Evolutionary conservation across 192 early-diverging fungal genomes (phyloP).

Genomic region (Haplosporangium gracile): DNA sequence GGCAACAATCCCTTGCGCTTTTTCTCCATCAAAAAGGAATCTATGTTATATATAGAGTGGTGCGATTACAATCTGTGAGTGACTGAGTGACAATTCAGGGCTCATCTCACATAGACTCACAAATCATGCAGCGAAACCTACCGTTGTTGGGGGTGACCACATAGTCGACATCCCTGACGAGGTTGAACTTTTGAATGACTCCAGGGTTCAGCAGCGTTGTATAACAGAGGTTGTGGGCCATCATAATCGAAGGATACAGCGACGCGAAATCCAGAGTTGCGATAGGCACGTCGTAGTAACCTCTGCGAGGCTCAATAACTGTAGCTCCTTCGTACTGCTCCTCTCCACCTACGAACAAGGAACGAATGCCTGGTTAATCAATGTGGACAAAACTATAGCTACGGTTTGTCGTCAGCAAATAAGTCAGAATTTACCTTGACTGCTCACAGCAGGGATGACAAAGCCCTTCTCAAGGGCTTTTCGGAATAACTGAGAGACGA

Average conservation of each 20-base stretch:
- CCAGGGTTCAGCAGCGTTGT: constrained; percentile 80
- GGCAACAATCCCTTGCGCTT: constrained; percentile 89
- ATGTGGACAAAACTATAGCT: background rate
- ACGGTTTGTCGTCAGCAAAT: background rate
- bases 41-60: constrained; percentile 35
- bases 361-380: background rate
- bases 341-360: constrained; percentile 69
- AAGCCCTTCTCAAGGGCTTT: constrained; percentile 85
- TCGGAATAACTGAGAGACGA: constrained; percentile 96
- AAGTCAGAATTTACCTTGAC: constrained; percentile 66
- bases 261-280: constrained; percentile 98
- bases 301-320: constrained; percentile 94
- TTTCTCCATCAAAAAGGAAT: constrained; percentile 86
- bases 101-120: background rate
- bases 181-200: constrained; percentile 70
- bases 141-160: constrained; percentile 90
- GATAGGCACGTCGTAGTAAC: constrained; percentile 96
- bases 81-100: background rate
- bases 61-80: background rate
- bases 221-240: constrained; percentile 99
- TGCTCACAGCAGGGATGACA: constrained; percentile 90
- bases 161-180: constrained; percentile 87
- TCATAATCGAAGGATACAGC: constrained; percentile 99
- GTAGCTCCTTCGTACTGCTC: constrained; percentile 96
- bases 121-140: constrained; percentile 32